Evolutionary conservation across 257 asterid species (phyloP).

Genomic region (Fraxinus anomala): DNA sequence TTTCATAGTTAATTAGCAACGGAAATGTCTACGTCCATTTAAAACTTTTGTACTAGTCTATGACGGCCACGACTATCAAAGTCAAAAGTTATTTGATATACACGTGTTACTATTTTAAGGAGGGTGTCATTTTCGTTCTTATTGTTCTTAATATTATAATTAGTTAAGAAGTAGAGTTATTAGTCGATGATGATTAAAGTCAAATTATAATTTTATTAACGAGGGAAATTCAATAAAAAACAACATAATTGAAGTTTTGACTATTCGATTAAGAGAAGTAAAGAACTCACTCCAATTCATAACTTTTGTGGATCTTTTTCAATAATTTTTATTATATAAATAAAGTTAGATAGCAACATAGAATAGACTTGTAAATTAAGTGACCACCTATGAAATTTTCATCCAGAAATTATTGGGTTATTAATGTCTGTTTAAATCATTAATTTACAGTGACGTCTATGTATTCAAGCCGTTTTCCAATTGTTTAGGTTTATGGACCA

Average conservation of each 20-base stretch:
- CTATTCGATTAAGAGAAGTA: background rate
- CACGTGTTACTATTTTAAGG: no score
- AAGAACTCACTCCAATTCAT: background rate
- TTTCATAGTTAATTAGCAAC: background rate
- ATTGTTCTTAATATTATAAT: no score
- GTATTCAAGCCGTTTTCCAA: background rate
- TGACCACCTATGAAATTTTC: background rate
- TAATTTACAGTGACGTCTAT: constrained; percentile 1
- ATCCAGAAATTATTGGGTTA: background rate
- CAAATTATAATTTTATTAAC: no score
- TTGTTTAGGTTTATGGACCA: constrained; percentile 2
- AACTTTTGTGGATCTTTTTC: no score
- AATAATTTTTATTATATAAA: no score
- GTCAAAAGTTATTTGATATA: no score
- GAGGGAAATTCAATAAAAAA: background rate
- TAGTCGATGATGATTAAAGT: no score
- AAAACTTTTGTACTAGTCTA: no score
- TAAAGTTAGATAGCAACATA: background rate
- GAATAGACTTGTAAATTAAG: background rate
- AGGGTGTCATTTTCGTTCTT: no score
- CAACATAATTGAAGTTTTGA: no score
- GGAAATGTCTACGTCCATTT: background rate
- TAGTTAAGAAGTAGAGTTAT: no score
- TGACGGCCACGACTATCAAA: no score
- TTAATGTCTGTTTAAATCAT: background rate